Base-by-base conservation (phyloP, 192 early-diverging fungal genomes). In the Glomus cerebriforme region DNA sequence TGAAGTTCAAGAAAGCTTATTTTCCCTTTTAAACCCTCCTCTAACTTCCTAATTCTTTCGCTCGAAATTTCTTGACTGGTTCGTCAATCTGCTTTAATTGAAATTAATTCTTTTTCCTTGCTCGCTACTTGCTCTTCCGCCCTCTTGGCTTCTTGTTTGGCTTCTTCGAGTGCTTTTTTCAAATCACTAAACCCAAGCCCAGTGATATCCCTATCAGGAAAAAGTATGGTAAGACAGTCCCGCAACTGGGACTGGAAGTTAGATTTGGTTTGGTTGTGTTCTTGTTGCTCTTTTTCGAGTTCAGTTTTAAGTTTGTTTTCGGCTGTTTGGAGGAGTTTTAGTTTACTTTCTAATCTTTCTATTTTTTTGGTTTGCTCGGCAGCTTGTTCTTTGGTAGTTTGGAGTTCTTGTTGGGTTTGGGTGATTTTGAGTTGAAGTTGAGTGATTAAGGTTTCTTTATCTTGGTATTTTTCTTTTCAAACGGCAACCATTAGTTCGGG, bases 331-430 rank as follows among this genome's bases (percentile, higher is more conserved):
- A n/a, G n/a, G n/a, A n/a, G n/a, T n/a, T 65, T 65, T 65, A 65
- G 3, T 65, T 65, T 65, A 29, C 4, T 12, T 22, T 22, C 12
- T 29, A 65, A 65, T 3, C 27, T 22, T 22, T 22, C 27, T 24
- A 65, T 65, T 65, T 29, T 65, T 65, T 65, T 65, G 27, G 26
- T 29, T 65, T 65, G 4, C 3, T 65, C 63, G 63, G 63, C 24
- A 13, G 2, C 10, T 6, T 22, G 4, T 65, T 65, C 2, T 2
- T 15, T n/a, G n/a, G n/a, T 65, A 24, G 24, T 26, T 26, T 26
- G 24, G 24, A 65, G 63, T 65, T 65, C 63, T 29, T 7, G 7
- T 34, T 65, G 63, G 31, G 63, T 65, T 32, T 66, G 34, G 64
- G 26, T 66, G 12, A 66, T 66, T 66, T 66, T 66, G 7, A 6